These are phyloP conservation scores for Monosporascus sp. DNA, from an alignment of 2,329 filamentous ascomycete species.

Conservation along the genomic window DNA sequence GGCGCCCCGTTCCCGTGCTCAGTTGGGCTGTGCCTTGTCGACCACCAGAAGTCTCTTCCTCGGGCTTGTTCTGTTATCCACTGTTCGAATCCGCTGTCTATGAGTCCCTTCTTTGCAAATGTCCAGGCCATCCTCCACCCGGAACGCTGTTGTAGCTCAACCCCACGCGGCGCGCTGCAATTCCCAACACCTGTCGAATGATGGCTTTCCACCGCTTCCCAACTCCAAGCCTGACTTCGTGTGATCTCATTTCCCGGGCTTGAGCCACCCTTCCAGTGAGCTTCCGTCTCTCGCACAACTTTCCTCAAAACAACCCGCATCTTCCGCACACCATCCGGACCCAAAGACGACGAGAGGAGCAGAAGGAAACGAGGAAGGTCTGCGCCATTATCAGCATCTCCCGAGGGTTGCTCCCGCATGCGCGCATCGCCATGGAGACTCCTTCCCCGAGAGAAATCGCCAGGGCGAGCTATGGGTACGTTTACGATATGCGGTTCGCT, in stretches of 20 bases:
- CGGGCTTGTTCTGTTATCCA: no score
- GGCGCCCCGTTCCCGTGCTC: no score
- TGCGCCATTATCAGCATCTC: no score
- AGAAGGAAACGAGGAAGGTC: not conserved
- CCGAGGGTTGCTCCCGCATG: not conserved
- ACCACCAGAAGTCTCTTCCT: no score
- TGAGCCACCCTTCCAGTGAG: slow-evolving; percentile 18
- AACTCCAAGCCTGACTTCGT: slow-evolving; percentile 22
- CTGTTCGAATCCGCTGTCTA: not conserved
- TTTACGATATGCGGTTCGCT: slow-evolving; percentile 2
- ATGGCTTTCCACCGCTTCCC: slow-evolving; percentile 26
- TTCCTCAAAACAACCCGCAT: not conserved
- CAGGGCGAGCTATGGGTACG: slow-evolving; percentile 23
- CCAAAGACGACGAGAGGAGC: not conserved
- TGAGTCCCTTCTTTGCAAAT: slow-evolving; percentile 18
- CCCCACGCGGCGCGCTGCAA: slow-evolving; percentile 16
- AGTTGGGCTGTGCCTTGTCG: no score
- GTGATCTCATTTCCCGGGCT: slow-evolving; percentile 25
- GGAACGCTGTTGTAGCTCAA: slow-evolving; percentile 20
- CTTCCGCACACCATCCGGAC: not conserved
- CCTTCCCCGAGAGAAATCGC: slow-evolving; percentile 21
- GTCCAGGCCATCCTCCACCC: slow-evolving; percentile 20
- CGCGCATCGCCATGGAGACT: slow-evolving; percentile 17
- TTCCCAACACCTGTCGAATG: slow-evolving; percentile 19
- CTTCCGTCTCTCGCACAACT: slow-evolving; percentile 12